Evolutionary conservation across 139 green algal species (phyloP), one percentile per base, ranked within the genome.

Genomic region (Chlamydomonas sp.): DNA sequence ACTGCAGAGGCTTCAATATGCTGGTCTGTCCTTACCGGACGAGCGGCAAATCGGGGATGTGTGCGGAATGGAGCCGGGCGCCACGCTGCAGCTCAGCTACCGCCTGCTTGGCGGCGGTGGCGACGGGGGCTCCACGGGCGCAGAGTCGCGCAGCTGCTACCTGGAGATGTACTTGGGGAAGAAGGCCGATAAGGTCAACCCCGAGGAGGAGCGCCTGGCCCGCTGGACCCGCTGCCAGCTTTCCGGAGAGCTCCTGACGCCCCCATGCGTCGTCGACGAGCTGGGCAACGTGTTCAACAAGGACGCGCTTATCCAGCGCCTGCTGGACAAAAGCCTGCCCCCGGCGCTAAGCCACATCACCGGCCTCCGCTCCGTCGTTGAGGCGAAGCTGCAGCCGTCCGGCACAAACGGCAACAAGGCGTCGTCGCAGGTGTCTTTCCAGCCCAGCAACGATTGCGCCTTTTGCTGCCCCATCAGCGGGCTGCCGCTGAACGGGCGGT

Each of bases 161-260:
- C 88, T 99, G 77, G 96, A 98, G 90, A 99, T 99, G 97, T 99
- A 98, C 83, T 76, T 90, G 61, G 86, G 86, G 0, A 95, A 95
- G 77, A 97, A 97, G 75, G 81, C 88, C 8, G 95, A 95, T 63
- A 97, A 98, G 91, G 93, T 97, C 0, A 95, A 98, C 83, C 95
- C 95, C 1, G 88, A 89, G 58, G 94, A 97, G 88, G 94, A 94
- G 87, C 88, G 90, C 62, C 88, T 96, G 6, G 96, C 95, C 16
- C 76, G 63, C 31, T 97, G 93, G 93, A 98, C 94, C 2, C 91
- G 86, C 5, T 99, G 97, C 90, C 90, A 93, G 10, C 89, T 98
- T 18, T 95, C 92, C 63, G 93, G 94, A 20, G 94, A 97, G 87
- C 83, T 68, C 8, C 93, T 99, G 63, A 18, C 76, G 0, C 92